Base-by-base conservation (phyloP, 495 filamentous ascomycete genomes). In the Aspergillus wentii region DNA sequence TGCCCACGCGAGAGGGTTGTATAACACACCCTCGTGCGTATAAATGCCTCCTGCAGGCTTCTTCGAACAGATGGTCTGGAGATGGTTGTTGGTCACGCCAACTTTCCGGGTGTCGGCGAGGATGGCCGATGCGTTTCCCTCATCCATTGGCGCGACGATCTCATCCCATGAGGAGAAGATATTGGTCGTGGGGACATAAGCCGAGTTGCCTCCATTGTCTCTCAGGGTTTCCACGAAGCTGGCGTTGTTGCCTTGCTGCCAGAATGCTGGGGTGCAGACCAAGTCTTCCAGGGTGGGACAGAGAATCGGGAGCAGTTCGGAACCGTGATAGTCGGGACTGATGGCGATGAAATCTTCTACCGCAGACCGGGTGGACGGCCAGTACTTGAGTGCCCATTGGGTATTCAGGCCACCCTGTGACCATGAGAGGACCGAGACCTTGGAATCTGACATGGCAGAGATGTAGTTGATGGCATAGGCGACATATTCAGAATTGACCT, bases 331-430 rank as follows among this genome's bases (percentile, higher is more conserved):
- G 40, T 73, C 69, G 1, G 62, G 57, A 8, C 60, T 65, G 31
- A 73, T 56, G 30, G 61, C 55, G 25, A 76, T 59, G 39, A 66
- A 59, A 35, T 75, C 63, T 15, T 47, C 52, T 3, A 64, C 57
- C 3, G 46, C 46, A 17, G 8, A 15, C 3, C 56, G 50, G 0
- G 67, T 64, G 2, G 62, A 66, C 1, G 68, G 71, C 71, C 69
- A 78, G 60, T 75, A 76, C 43, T 74, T 73, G 40, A 69, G 54
- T 8, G 61, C 66, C 72, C 71, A 75, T 44, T 76, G 71, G 1
- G 59, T 56, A 35, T 66, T 42, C 11, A 76, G 45, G 23, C 51
- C 57, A 13, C 72, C 72, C 48, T 76, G 69, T 2, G 64, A 71
- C 71, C 73, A 76, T n/a, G 52, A 55, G 6, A 75, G 49, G 8